Base-by-base conservation (phyloP, 768 basidiomycete species). In the Pleurotus ostreatus region DNA sequence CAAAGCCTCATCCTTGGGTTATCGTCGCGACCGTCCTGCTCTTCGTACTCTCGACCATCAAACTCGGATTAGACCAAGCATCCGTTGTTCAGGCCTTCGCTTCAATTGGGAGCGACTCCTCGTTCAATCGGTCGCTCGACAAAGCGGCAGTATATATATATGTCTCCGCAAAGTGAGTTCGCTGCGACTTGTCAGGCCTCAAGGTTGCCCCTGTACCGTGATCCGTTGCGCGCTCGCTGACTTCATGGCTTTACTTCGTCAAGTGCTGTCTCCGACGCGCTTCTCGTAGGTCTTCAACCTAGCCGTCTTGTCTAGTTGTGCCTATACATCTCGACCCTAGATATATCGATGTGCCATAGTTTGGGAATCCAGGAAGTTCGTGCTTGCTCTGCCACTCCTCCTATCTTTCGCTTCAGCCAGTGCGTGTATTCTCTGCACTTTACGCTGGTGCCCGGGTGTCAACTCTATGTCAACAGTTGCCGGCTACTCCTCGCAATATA, bases 301-400 rank as follows among this genome's bases (percentile, higher is more conserved):
- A 9, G 26, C 26, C 26, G 26, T 9, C 26, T 7, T 30, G 26
- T 30, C 26, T 30, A 30, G 26, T 9, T 9, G 7, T 30, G 7
- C 26, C 9, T 30, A 30, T 30, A 30, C 26, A 5, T 12, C 12
- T 13, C n/a, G 16, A n/a, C 16, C 39, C 16, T 34, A 65, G 62
- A 61, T 65, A n/a, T 63, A 65, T 49, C 59, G 64, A 0, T 63
- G 62, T 47, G 63, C 30, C 20, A 53, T 62, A 5, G 58, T 65
- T 16, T 65, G 64, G 62, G 48, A 58, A 5, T 56, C 44, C 18
- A 61, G 59, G 45, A 52, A 34, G 6, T 55, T 25, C 0, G 55
- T 65, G 15, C 55, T 63, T 15, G 37, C 57, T 3, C 23, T 61
- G 4, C 64, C 64, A 11, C 2, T 54, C 11, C 30, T 65, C 4